Evolutionary conservation across 495 filamentous ascomycete genomes (phyloP), one percentile per base, ranked within the genome.

Genomic region (Opeltia flavorubescens): DNA sequence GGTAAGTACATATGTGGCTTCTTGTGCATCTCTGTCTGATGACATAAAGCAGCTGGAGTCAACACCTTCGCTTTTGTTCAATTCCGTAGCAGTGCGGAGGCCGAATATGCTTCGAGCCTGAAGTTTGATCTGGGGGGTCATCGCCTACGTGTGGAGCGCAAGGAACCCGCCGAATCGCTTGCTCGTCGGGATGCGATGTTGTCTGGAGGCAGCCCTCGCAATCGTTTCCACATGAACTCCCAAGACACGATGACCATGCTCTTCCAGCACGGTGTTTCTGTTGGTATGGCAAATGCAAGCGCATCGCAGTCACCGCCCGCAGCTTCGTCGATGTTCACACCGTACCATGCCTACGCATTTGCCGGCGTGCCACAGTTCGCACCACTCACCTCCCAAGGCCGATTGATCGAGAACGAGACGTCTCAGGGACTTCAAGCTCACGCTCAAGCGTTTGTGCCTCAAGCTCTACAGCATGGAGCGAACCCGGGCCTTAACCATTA

Each of bases 21-120:
- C 21, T 18, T n/a, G 8, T 52, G n/a, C 31, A 40, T 34, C 23
- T 48, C 31, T 35, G 5, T 25, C 43, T 26, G 29, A 31, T 39
- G n/a, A 52, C 25, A 35, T 13, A 20, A 8, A 20, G 41, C 18
- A 61, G 49, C 33, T 9, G 51, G 56, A 17, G 50, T 58, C 3
- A 62, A 59, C 5, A 53, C 50, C n/a, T 79, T 77, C 51, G 75
- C 66, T 5, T 80, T 79, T 44, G 60, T 80, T 28, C 67, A 74
- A 54, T 78, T 67, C 46, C 34, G 50, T 9, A 50, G 53, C 12
- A 49, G 57, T 2, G 59, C 64, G 8, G 46, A 57, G 23, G 71
- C 66, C 4, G 51, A 60, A 29, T 11, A 43, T 7, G 73, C 72
- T 1, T 61, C 76, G 21, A 39, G 38, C 27, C 31, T 44, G 26